Evolutionary conservation across 148 eudicot genomes (phyloP).

Genomic region (Suaeda aralocaspica): DNA sequence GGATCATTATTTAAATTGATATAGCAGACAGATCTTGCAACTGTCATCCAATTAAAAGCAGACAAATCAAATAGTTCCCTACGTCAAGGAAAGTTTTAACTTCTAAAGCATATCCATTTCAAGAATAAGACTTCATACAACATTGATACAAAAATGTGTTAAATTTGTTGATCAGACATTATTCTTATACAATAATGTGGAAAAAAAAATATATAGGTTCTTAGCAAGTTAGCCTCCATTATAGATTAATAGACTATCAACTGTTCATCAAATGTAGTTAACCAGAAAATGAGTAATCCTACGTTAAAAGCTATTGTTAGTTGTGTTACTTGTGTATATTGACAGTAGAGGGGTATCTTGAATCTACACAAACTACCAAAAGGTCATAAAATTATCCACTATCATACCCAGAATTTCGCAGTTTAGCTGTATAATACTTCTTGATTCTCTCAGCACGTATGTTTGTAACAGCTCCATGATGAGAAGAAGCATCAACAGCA

Average conservation of each 20-base stretch:
- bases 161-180: neutral
- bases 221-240: neutral
- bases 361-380: conserved; percentile 1
- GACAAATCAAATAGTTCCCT: neutral
- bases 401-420: conserved; percentile 61
- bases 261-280: neutral
- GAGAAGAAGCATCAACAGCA: conserved; percentile 87
- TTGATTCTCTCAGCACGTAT: conserved; percentile 79
- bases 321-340: too few species aligned
- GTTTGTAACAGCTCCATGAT: conserved; percentile 74
- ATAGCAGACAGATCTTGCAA: neutral
- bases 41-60: neutral
- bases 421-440: conserved; percentile 73
- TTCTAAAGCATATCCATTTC: neutral
- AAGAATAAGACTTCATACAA: neutral
- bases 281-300: neutral
- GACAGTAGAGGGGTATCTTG: neutral
- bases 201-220: neutral
- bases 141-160: neutral
- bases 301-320: too few species aligned
- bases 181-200: too few species aligned
- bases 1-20: neutral
- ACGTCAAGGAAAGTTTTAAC: neutral
- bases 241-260: neutral
- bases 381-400: conserved; percentile 10